Evolutionary conservation across 2,329 filamentous ascomycete genomes (phyloP).

Genomic region (Xylariaceae sp.): DNA sequence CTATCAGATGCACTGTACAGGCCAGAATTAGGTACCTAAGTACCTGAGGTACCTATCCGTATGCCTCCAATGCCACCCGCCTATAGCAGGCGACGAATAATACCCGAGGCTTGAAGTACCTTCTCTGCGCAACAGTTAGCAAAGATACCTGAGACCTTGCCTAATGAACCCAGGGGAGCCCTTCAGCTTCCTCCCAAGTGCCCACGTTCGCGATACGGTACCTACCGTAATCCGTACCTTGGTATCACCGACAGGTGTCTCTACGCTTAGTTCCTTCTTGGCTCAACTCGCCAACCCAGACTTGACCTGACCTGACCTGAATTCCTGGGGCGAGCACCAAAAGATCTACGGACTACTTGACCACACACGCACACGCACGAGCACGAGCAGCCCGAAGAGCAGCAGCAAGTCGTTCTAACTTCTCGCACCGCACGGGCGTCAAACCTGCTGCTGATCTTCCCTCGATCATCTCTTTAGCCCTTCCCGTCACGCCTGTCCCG

Average conservation of each 20-base stretch:
- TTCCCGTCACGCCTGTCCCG: background rate
- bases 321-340: background rate
- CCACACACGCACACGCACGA: background rate
- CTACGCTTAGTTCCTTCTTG: background rate
- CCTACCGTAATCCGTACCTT: background rate
- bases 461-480: background rate
- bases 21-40: background rate
- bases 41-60: too few species aligned
- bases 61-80: background rate
- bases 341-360: background rate
- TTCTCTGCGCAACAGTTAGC: background rate
- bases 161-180: background rate
- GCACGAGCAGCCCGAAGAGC: slow-evolving; percentile 10
- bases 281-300: background rate
- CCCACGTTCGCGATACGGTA: background rate
- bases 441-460: slow-evolving; percentile 13
- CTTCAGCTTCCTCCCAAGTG: background rate
- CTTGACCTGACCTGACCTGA: background rate
- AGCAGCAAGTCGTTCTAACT: slow-evolving; percentile 12
- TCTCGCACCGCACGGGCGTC: background rate
- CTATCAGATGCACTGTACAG: background rate
- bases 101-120: background rate
- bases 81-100: background rate
- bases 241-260: background rate
- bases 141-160: background rate